A percentile compares a stretch with the other conserved stretches of the same genome.
Conservation (phyloP, 1,284 basidiomycete genomes). For the Malassezia globosa region DNA sequence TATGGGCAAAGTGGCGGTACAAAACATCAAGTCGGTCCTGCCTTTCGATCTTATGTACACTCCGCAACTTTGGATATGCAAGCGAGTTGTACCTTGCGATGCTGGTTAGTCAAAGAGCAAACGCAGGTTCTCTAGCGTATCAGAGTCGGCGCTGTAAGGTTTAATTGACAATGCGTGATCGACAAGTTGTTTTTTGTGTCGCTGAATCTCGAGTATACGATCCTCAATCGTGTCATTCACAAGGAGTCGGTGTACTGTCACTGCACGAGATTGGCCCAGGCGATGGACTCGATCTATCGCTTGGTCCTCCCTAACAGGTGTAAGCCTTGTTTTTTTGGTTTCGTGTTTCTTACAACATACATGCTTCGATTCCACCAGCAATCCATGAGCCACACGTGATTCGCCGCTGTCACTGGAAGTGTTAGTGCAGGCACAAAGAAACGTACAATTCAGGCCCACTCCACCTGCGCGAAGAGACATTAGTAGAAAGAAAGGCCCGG, state of each 20-base stretch:
- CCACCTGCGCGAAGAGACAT: slow-evolving; percentile 88
- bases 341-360: slow-evolving; percentile 3
- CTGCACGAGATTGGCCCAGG: slow-evolving; percentile 74
- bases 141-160: slow-evolving; percentile 13
- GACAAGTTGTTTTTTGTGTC: slow-evolving; percentile 82
- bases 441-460: slow-evolving; percentile 55
- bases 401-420: slow-evolving; percentile 37
- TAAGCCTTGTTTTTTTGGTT: no score
- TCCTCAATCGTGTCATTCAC: slow-evolving; percentile 84
- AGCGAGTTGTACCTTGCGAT: slow-evolving; percentile 4
- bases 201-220: slow-evolving; percentile 59
- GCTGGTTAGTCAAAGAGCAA: slow-evolving; percentile 25
- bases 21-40: no score
- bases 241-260: slow-evolving; percentile 82
- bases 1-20: no score
- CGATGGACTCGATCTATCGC: slow-evolving; percentile 58
- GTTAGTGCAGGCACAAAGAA: not conserved
- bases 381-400: slow-evolving; percentile 40
- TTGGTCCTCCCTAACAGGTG: slow-evolving; percentile 68
- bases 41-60: slow-evolving; percentile 5
- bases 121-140: slow-evolving; percentile 37
- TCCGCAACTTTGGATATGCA: slow-evolving; percentile 10
- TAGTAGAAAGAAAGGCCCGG: slow-evolving; percentile 74
- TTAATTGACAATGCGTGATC: slow-evolving; percentile 47
- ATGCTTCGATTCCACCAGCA: slow-evolving; percentile 44